Base-by-base conservation (phyloP, 1,284 basidiomycete genomes). In the Rhodotorula sp. region DNA sequence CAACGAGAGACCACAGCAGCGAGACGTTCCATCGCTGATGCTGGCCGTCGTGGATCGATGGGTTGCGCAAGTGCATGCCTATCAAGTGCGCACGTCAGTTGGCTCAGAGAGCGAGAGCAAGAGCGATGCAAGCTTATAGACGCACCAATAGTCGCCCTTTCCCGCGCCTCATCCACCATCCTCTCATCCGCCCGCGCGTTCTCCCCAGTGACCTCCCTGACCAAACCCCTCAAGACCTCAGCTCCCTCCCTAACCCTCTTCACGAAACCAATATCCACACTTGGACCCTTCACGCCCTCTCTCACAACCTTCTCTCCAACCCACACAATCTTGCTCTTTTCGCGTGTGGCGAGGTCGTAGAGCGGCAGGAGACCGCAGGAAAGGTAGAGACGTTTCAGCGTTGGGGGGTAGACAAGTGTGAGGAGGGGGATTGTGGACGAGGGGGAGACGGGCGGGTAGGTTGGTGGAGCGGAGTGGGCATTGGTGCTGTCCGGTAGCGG, bases 281-380 rank as follows among this genome's bases (percentile, higher is more conserved):
- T 51, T 20, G 51, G 59, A 8, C 49, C 59, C 59, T 92, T 95
- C 69, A 95, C 80, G 11, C 89, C 89, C 64, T 94, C 90, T 52
- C 89, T 84, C 52, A 95, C 85, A 46, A 89, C 86, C n/a, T 85
- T 85, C 62, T 90, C 87, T 2, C 88, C 84, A 0, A 87, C 86
- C 6, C 84, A 83, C 2, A 85, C 81, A 0, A 79, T 76, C 77
- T 87, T 90, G 78, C 91, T 92, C 76, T 84, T 84, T 66, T 89
- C 87, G 32, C 8, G 81, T 82, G 27, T 83, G 79, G 73, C 86
- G 91, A 1, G 91, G 89, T 9, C 85, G 86, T 32, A 91, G 81
- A 20, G 86, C 84, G 11, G 88, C 84, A 0, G 89, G 87, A 75
- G 60, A n/a, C 65, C 74, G 39, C 67, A 65, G 11, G 66, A 67